Base-by-base conservation (phyloP, 163 green algal genomes). In the Prototheca wickerhamii region DNA sequence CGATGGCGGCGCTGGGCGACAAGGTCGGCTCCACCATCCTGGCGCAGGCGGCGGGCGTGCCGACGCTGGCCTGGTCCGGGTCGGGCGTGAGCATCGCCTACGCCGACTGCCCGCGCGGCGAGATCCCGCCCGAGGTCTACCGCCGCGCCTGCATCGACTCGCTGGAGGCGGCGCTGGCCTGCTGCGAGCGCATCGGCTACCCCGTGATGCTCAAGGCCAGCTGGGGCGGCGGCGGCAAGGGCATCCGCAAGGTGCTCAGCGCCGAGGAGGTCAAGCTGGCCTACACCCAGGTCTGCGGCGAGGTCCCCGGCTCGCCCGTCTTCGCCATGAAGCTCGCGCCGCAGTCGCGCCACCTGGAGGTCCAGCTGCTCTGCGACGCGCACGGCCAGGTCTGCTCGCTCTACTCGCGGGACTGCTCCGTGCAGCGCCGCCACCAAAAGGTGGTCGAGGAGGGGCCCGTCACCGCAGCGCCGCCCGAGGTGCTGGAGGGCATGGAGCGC, bases 281-380 rank as follows among this genome's bases (percentile, higher is more conserved):
- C 49, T 97, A 95, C 83, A 83, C 84, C 64, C 85, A 95, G 67
- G 80, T 91, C 26, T 80, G 91, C 67, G 93, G 89, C 17, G 93
- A 99, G 78, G 92, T 99, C 61, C 93, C 93, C 5, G 93, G 93
- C 18, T 95, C 83, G 29, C 93, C 93, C 37, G 90, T 99, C 62
- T 99, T 98, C 68, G 87, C 89, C 37, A 99, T 99, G 93, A 95
- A 97, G 82, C 85, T 98, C 37, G 90, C 92, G 17, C 84, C 87
- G 0, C 65, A 74, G 46, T 81, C 58, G 37, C 78, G 91, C 12
- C 91, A 96, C 77, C 80, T 97, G 65, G 89, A 97, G 78, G 92
- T 99, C 65, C 93, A 99, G 84, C 86, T 98, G 68, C 74, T 98
- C 58, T 86, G 76, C n/a, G 93, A 98, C 72, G 72, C 71, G 67